These are phyloP conservation scores for Lactarius sp. DNA, from an alignment of 768 basidiomycete species.

Conservation along the genomic window DNA sequence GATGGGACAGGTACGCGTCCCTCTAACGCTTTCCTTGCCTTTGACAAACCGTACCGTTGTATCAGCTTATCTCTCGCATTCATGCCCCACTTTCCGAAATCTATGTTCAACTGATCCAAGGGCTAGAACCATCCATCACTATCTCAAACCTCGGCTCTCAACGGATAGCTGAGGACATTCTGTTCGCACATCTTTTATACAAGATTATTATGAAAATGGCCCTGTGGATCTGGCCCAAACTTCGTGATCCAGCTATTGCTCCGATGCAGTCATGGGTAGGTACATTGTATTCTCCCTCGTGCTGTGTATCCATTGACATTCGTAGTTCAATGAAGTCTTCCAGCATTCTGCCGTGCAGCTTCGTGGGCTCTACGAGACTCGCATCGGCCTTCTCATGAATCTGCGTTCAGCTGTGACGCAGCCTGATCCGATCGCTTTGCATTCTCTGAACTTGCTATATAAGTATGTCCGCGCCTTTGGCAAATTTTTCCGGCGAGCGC, in stretches of 20 bases:
- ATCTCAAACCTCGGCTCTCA: slow-evolving; percentile 35
- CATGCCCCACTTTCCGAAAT: slow-evolving; percentile 53
- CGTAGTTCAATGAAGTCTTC: slow-evolving; percentile 60
- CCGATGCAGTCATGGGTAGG: slow-evolving; percentile 52
- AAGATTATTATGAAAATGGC: slow-evolving; percentile 70
- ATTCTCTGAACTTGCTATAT: slow-evolving; percentile 54
- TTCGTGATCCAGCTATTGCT: slow-evolving; percentile 33
- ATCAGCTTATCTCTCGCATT: slow-evolving; percentile 52
- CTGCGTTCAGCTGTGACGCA: slow-evolving; percentile 35
- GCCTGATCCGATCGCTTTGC: slow-evolving; percentile 37
- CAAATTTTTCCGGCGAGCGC: slow-evolving; percentile 74
- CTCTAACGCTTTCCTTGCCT: background rate
- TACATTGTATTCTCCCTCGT: slow-evolving; percentile 9
- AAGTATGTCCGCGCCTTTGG: slow-evolving; percentile 69
- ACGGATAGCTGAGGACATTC: slow-evolving; percentile 43
- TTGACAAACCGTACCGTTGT: slow-evolving; percentile 6
- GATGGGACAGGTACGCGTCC: slow-evolving; percentile 52
- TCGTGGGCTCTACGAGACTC: slow-evolving; percentile 49
- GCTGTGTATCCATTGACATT: slow-evolving; percentile 9
- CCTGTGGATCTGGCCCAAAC: slow-evolving; percentile 60
- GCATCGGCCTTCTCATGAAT: slow-evolving; percentile 48
- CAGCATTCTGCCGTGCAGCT: slow-evolving; percentile 53
- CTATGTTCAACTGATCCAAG: slow-evolving; percentile 51
- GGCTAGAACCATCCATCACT: slow-evolving; percentile 33
- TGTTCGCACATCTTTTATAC: slow-evolving; percentile 62